Evolutionary conservation across 2,329 filamentous ascomycete species (phyloP).

Genomic region (Clonostachys rhizophaga): DNA sequence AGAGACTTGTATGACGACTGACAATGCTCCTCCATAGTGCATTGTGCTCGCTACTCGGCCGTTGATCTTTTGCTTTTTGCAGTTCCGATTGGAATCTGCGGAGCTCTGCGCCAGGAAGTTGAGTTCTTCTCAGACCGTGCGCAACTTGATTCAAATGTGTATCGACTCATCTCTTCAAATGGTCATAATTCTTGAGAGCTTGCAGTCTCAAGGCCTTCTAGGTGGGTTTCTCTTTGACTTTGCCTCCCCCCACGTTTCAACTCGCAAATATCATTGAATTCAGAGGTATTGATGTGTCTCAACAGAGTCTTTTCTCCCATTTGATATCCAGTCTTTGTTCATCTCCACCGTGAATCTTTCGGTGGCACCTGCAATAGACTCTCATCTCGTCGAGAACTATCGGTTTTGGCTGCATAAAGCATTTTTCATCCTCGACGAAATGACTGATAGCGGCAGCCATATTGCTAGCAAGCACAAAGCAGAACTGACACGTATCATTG

Average conservation of each 20-base stretch:
- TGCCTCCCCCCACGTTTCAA: too few species aligned
- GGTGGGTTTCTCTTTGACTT: slow-evolving; percentile 20
- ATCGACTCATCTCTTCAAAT: slow-evolving; percentile 24
- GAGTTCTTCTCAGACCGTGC: slow-evolving; percentile 25
- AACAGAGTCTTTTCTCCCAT: slow-evolving; percentile 26
- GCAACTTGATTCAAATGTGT: slow-evolving; percentile 24
- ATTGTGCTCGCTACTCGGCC: slow-evolving; percentile 24
- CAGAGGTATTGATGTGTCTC: too few species aligned
- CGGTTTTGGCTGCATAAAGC: slow-evolving; percentile 16
- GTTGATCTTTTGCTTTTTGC: slow-evolving; percentile 21
- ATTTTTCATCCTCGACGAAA: slow-evolving; percentile 37
- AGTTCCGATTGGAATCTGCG: slow-evolving; percentile 18
- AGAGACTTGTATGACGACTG: neutral
- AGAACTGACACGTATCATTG: slow-evolving; percentile 22
- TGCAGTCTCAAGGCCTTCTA: slow-evolving; percentile 38
- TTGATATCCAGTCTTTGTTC: slow-evolving; percentile 38
- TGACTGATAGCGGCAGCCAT: slow-evolving; percentile 36
- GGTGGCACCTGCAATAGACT: slow-evolving; percentile 27
- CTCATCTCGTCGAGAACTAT: too few species aligned
- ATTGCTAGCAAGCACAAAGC: slow-evolving; percentile 35
- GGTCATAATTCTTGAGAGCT: slow-evolving; percentile 30
- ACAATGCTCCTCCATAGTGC: slow-evolving; percentile 10
- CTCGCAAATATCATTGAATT: too few species aligned
- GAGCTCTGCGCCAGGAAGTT: slow-evolving; percentile 19
- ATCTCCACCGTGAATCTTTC: slow-evolving; percentile 34